These are phyloP conservation scores for Cercospora zeina DNA, from an alignment of 2,329 filamentous ascomycete genomes.

Conservation along the genomic window DNA sequence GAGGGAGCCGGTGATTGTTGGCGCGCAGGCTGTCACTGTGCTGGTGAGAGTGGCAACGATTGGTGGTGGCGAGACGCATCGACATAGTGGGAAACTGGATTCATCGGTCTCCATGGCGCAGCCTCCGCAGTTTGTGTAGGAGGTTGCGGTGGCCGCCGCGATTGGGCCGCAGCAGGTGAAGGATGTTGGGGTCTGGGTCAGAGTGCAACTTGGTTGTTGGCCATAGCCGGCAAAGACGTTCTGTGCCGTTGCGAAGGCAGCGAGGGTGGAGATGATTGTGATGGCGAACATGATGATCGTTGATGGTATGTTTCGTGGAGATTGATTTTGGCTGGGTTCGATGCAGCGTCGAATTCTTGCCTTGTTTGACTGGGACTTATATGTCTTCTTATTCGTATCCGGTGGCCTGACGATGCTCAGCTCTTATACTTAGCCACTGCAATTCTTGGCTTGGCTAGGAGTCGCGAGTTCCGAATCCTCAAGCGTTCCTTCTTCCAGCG, in stretches of 20 bases:
- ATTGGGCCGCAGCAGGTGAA: conserved; percentile 24
- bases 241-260: conserved; percentile 8
- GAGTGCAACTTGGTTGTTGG: conserved; percentile 16
- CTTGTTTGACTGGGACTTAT: neutral
- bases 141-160: conserved; percentile 18
- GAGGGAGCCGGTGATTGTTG: conserved; percentile 3
- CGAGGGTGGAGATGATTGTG: neutral
- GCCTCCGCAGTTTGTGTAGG: conserved; percentile 19
- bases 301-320: neutral
- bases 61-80: conserved; percentile 14
- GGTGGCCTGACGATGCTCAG: neutral
- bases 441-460: conserved; percentile 7
- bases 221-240: neutral
- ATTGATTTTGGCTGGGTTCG: neutral
- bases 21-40: conserved; percentile 18
- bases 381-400: neutral
- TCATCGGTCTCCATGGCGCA: conserved; percentile 15
- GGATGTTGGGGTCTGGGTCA: conserved; percentile 23
- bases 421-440: neutral
- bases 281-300: conserved; percentile 5
- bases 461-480: conserved; percentile 9
- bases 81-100: conserved; percentile 18
- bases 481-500: neutral
- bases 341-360: neutral
- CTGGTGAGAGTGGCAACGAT: conserved; percentile 15